Conservation (phyloP, 192 early-diverging fungal species). For the Backusella luteola region DNA sequence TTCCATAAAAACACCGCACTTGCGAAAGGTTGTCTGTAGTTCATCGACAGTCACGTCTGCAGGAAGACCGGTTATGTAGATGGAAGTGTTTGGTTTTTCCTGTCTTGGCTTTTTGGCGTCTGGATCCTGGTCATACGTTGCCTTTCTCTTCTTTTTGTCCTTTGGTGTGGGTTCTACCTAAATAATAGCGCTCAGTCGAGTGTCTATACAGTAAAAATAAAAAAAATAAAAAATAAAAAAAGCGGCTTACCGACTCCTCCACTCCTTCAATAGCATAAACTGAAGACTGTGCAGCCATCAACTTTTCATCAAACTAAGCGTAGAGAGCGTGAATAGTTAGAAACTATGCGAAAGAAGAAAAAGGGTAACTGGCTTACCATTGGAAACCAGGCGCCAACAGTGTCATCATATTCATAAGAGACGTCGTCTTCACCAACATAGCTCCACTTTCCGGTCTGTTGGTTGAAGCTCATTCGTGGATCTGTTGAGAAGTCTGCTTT, state of each 20-base stretch:
- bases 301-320: slow-evolving; percentile 53
- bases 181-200: too few species aligned
- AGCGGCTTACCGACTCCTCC: slow-evolving; percentile 43
- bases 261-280: slow-evolving; percentile 63
- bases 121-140: slow-evolving; percentile 36
- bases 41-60: slow-evolving; percentile 78
- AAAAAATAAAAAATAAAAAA: neutral
- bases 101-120: slow-evolving; percentile 52
- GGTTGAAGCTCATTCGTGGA: slow-evolving; percentile 57
- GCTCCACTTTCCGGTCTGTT: slow-evolving; percentile 75
- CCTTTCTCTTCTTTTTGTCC: slow-evolving; percentile 50
- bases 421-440: slow-evolving; percentile 77
- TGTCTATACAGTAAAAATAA: too few species aligned
- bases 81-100: slow-evolving; percentile 66
- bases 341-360: neutral
- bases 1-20: slow-evolving; percentile 82
- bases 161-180: neutral
- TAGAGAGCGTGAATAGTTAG: neutral
- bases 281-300: slow-evolving; percentile 64
- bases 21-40: slow-evolving; percentile 67
- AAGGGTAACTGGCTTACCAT: slow-evolving; percentile 53
- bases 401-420: slow-evolving; percentile 83
- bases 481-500: slow-evolving; percentile 50
- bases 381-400: slow-evolving; percentile 87
- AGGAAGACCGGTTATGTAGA: slow-evolving; percentile 89